phyloP scores from a whole-genome alignment of 2,329 filamentous ascomycete species.

The Alternaria viburni region DNA sequence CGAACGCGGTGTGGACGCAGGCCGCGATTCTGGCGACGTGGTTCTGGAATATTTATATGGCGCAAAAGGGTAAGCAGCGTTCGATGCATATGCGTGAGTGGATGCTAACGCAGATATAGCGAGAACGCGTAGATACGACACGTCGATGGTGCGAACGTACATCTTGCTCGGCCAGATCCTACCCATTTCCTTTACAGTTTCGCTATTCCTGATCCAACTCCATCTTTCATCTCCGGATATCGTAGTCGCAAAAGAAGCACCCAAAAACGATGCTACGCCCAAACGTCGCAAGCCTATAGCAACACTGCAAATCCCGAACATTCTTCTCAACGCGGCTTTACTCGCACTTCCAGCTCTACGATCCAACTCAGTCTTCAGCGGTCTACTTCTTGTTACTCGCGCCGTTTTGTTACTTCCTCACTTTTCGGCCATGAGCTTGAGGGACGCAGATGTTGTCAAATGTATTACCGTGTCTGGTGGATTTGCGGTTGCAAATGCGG shows the following conservation, averaged over 20 bases:
- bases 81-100: not conserved
- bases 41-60: constrained; percentile 42
- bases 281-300: constrained; percentile 17
- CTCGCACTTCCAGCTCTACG: constrained; percentile 27
- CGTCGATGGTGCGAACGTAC: constrained; percentile 24
- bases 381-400: constrained; percentile 26
- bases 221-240: constrained; percentile 30
- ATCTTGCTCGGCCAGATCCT: constrained; percentile 39
- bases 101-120: constrained; percentile 16
- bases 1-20: constrained; percentile 36
- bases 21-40: constrained; percentile 33
- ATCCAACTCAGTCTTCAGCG: constrained; percentile 22
- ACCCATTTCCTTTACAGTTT: constrained; percentile 34
- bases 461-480: constrained; percentile 31
- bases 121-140: constrained; percentile 14
- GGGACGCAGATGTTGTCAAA: constrained; percentile 23
- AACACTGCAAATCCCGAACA: constrained; percentile 30
- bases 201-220: constrained; percentile 36
- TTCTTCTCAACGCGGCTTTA: constrained; percentile 33
- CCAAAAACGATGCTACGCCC: not conserved
- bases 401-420: constrained; percentile 33
- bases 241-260: not conserved
- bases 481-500: constrained; percentile 31
- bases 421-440: constrained; percentile 20
- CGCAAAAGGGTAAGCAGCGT: constrained; percentile 24